Percentiles rank a stretch among this genome's conserved stretches.
Conservation (phyloP, 2,329 filamentous ascomycete genomes). For the Claviceps sp. region DNA sequence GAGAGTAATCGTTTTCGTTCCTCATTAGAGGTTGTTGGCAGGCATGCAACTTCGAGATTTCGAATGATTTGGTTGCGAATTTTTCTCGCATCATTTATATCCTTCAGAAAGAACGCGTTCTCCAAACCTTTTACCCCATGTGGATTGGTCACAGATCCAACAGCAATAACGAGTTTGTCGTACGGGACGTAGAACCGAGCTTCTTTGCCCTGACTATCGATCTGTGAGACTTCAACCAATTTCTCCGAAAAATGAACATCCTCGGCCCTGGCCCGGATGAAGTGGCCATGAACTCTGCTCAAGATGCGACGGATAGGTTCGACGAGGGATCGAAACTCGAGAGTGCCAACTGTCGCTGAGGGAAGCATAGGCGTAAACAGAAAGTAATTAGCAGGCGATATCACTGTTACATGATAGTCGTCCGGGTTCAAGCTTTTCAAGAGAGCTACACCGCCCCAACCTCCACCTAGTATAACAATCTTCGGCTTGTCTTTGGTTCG, state of each 20-base stretch:
- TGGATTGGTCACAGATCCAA: conserved; percentile 84
- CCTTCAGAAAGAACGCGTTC: conserved; percentile 88
- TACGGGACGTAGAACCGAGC: conserved; percentile 87
- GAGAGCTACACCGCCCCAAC: conserved; percentile 88
- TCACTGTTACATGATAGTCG: conserved; percentile 90
- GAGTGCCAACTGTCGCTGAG: conserved; percentile 87
- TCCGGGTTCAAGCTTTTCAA: conserved; percentile 81
- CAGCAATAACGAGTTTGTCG: conserved; percentile 86
- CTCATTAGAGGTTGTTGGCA: conserved; percentile 84
- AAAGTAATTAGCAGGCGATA: conserved; percentile 93
- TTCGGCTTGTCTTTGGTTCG: conserved; percentile 77
- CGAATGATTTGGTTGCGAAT: conserved; percentile 82
- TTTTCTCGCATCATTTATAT: conserved; percentile 78
- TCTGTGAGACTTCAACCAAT: conserved; percentile 72
- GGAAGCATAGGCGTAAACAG: conserved; percentile 97
- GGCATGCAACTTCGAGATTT: conserved; percentile 79
- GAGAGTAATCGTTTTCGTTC: conserved; percentile 80
- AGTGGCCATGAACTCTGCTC: conserved; percentile 67
- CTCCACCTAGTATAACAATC: conserved; percentile 82
- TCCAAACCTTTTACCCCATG: conserved; percentile 93
- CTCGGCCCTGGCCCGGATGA: conserved; percentile 74
- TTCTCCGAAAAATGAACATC: conserved; percentile 88
- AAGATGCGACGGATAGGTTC: conserved; percentile 87
- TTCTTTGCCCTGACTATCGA: conserved; percentile 57
- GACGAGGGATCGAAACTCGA: conserved; percentile 81